Evolutionary conservation across 768 basidiomycete genomes (phyloP).

Genomic region (Chlorophyllum brunneum): DNA sequence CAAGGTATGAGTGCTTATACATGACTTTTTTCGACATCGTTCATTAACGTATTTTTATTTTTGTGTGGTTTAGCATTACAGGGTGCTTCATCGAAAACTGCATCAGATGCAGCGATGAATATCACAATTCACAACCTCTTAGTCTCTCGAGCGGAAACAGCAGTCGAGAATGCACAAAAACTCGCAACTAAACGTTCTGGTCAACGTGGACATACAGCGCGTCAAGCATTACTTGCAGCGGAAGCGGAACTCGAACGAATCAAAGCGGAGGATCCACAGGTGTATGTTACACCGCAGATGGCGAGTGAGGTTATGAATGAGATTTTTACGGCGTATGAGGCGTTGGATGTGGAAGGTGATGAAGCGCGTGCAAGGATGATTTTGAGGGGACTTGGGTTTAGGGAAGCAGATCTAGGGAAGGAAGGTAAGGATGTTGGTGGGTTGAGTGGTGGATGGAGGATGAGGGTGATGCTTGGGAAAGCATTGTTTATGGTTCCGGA

Average conservation of each 20-base stretch:
- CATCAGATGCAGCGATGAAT: slow-evolving; percentile 19
- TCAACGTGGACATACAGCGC: slow-evolving; percentile 52
- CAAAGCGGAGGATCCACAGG: slow-evolving; percentile 24
- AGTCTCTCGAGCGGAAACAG: slow-evolving; percentile 16
- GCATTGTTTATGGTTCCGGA: slow-evolving; percentile 55
- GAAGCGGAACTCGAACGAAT: slow-evolving; percentile 37
- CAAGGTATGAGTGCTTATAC: slow-evolving; percentile 17
- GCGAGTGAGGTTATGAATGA: slow-evolving; percentile 22
- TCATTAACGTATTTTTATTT: not conserved
- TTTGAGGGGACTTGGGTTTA: slow-evolving; percentile 59
- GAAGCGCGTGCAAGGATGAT: slow-evolving; percentile 49
- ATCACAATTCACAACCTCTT: slow-evolving; percentile 23
- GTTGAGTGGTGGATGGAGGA: slow-evolving; percentile 66
- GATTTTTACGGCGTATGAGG: slow-evolving; percentile 25
- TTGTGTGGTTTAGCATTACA: slow-evolving; percentile 19
- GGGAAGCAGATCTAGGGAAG: slow-evolving; percentile 25
- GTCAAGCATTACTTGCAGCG: slow-evolving; percentile 43
- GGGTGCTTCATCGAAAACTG: slow-evolving; percentile 17
- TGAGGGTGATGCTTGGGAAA: slow-evolving; percentile 54
- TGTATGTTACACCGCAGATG: slow-evolving; percentile 26
- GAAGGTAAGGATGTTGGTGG: slow-evolving; percentile 35
- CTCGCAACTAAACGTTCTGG: slow-evolving; percentile 52
- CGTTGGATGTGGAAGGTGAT: slow-evolving; percentile 34
- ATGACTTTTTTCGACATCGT: no score
- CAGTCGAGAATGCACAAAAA: slow-evolving; percentile 35